A percentile compares a stretch with the other conserved stretches of the same genome.
Conservation (phyloP, 2,329 filamentous ascomycete species). For the Fusarium miscanthi region DNA sequence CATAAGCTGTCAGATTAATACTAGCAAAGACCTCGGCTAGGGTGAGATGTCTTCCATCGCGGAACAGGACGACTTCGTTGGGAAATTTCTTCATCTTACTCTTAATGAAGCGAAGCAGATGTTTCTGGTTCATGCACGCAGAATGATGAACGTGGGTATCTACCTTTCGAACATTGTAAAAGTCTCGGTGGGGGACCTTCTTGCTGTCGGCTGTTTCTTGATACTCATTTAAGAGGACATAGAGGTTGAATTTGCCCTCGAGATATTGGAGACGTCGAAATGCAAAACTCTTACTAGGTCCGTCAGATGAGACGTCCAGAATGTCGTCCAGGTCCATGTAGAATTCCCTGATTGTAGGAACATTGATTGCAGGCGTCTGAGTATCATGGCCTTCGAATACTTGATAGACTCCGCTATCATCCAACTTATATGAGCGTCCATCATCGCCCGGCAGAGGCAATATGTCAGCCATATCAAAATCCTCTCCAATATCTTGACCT, state of each 20-base stretch:
- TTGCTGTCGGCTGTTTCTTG: slow-evolving; percentile 98
- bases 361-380: slow-evolving; percentile 76
- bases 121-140: slow-evolving; percentile 99
- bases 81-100: slow-evolving; percentile 99
- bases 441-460: slow-evolving; percentile 77
- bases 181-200: slow-evolving; percentile 95
- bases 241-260: slow-evolving; percentile 97
- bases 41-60: slow-evolving; percentile 92
- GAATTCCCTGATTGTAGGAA: slow-evolving; percentile 94
- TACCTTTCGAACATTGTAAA: slow-evolving; percentile 98
- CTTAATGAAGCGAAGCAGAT: slow-evolving; percentile 97
- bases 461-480: slow-evolving; percentile 85
- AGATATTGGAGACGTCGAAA: slow-evolving; percentile 94
- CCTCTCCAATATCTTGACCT: slow-evolving; percentile 89
- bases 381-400: slow-evolving; percentile 80
- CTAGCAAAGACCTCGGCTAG: slow-evolving; percentile 94
- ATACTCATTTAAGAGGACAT: slow-evolving; percentile 93
- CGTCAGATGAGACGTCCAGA: slow-evolving; percentile 90
- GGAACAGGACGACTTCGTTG: slow-evolving; percentile 90
- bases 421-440: slow-evolving; percentile 80
- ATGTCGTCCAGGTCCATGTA: slow-evolving; percentile 94
- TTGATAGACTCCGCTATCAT: slow-evolving; percentile 89
- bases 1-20: slow-evolving; percentile 96
- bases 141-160: slow-evolving; percentile 99
- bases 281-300: slow-evolving; percentile 95